A percentile compares a stretch with the other conserved stretches of the same genome.
phyloP scores from a whole-genome alignment of 768 basidiomycete species.

The Tulasnella sp. region DNA sequence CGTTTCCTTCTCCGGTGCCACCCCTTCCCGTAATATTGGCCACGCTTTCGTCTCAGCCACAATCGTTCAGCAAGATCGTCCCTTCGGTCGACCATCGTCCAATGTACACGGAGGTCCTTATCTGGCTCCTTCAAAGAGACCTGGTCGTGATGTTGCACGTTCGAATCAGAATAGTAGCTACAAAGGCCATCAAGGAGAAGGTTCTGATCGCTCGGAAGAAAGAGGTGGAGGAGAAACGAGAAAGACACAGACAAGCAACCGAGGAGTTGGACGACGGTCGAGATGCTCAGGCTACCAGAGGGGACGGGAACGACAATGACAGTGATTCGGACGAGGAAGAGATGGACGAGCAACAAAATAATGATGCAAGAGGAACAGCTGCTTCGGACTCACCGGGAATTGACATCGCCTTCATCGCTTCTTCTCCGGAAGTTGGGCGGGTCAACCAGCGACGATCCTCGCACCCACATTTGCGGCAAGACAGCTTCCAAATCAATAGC shows the following conservation, averaged over 20 bases:
- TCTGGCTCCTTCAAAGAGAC: conserved; percentile 90
- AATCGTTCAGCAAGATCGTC: conserved; percentile 79
- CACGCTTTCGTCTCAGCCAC: conserved; percentile 65
- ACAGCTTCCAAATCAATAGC: conserved; percentile 39
- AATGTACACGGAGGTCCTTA: conserved; percentile 77
- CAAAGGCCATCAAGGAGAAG: conserved; percentile 69
- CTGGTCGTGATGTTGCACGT: conserved; percentile 84
- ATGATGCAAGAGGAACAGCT: not conserved
- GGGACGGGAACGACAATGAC: conserved; percentile 11
- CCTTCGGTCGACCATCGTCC: conserved; percentile 60
- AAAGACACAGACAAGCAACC: not conserved
- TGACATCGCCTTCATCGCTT: not conserved
- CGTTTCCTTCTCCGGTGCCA: conserved; percentile 66
- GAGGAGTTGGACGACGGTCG: conserved; percentile 44
- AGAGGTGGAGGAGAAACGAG: conserved; percentile 40
- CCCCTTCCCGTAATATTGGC: conserved; percentile 75
- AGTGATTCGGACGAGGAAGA: conserved; percentile 47
- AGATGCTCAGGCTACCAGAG: conserved; percentile 40
- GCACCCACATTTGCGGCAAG: conserved; percentile 29
- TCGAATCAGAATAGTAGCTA: conserved; percentile 80
- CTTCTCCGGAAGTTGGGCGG: conserved; percentile 37
- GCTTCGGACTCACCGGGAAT: conserved; percentile 21
- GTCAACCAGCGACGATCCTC: conserved; percentile 20
- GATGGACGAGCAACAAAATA: conserved; percentile 43
- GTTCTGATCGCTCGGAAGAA: conserved; percentile 49